These are phyloP conservation scores for Exophiala xenobiotica DNA, from an alignment of 2,329 filamentous ascomycete species.

Conservation along the genomic window DNA sequence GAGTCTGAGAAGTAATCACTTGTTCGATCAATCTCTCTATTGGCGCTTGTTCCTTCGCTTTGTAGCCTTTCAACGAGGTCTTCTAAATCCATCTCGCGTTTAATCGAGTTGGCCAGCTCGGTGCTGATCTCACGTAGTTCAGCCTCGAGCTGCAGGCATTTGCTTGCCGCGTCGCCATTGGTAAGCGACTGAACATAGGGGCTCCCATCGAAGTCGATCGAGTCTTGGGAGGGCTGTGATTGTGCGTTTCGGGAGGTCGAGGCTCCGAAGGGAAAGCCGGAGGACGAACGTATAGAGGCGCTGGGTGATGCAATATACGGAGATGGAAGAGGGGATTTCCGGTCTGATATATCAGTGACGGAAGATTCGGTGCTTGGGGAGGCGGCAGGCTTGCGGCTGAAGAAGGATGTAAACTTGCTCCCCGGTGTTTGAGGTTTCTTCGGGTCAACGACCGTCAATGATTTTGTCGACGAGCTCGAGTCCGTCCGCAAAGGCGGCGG, in stretches of 20 bases:
- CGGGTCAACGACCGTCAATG: constrained; percentile 37
- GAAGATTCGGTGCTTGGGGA: constrained; percentile 59
- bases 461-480: constrained; percentile 38
- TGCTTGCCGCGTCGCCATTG: constrained; percentile 48
- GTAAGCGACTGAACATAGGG: constrained; percentile 37
- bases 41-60: constrained; percentile 65
- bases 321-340: constrained; percentile 59
- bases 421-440: constrained; percentile 53
- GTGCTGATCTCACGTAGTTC: constrained; percentile 90
- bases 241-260: constrained; percentile 35
- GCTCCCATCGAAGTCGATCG: constrained; percentile 46
- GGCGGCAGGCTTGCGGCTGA: constrained; percentile 62
- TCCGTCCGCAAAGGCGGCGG: constrained; percentile 48
- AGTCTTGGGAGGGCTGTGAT: constrained; percentile 41
- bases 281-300: constrained; percentile 34
- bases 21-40: constrained; percentile 61
- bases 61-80: constrained; percentile 88
- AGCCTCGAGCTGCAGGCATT: constrained; percentile 87
- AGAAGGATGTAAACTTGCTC: constrained; percentile 63
- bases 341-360: constrained; percentile 63
- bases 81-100: constrained; percentile 93
- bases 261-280: constrained; percentile 25
- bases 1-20: constrained; percentile 99
- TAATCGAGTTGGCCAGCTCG: constrained; percentile 88
- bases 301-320: constrained; percentile 46